Base-by-base conservation (phyloP, 495 filamentous ascomycete species). In the Jackrogersella multiformis region DNA sequence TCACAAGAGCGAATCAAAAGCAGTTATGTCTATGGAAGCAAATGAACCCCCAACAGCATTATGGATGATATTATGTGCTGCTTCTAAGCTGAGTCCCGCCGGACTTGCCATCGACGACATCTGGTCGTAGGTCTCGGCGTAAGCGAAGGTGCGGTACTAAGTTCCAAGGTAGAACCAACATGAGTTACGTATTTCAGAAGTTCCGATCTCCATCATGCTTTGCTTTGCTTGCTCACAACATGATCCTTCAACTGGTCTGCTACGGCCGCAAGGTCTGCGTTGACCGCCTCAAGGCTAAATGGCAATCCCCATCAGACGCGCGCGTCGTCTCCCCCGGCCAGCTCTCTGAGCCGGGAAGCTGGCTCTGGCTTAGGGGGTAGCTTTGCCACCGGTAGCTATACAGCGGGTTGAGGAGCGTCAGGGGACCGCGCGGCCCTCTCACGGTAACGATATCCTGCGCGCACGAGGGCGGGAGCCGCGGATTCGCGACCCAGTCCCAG, bases 401-500 rank as follows among this genome's bases (percentile, higher is more conserved):
- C 1, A 80, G 68, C 21, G 78, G 76, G 35, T 79, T 80, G 18
- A 65, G 66, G 2, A 80, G 42, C 4, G 54, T 67, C 18, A 62
- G 35, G 3, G 42, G 13, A 0, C 78, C 78, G 6, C 30, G 24
- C 2, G 78, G 74, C 2, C 73, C 72, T 15, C 66, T 75, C 7
- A 81, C 68, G 1, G 72, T 79, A 56, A 79, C 58, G 35, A 70
- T 77, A 36, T 55, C 32, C 13, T 30, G 18, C n/a, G 57, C 70
- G 16, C 57, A 71, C 15, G 75, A 74, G 0, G 42, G 46, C 9
- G 79, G 79, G 6, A 81, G 61, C 5, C 20, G 56, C 0, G 74
- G 24, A 12, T 76, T 64, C 4, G 66, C 28, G 2, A 73, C 77
- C 78, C 80, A 81, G 68, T 80, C 79, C 77, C 80, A 82, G 69